Conservation (phyloP, 2,329 filamentous ascomycete genomes). For the Scorias spongiosa region DNA sequence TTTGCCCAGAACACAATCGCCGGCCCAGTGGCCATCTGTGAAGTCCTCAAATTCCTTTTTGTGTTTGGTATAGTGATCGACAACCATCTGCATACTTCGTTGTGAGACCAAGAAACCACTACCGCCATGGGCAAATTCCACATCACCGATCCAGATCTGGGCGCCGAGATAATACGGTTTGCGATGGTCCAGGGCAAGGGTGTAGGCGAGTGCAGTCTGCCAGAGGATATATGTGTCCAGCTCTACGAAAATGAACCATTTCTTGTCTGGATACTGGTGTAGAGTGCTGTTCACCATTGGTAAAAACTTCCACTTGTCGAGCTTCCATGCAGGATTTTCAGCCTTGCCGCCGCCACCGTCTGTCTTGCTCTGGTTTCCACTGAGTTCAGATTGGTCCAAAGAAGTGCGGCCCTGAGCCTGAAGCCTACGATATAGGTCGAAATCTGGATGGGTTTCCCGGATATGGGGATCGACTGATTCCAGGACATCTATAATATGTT, state of each 20-base stretch:
- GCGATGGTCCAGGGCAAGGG: constrained; percentile 29
- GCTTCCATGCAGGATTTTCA: constrained; percentile 28
- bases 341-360: constrained; percentile 4
- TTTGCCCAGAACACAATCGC: constrained; percentile 16
- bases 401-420: constrained; percentile 5
- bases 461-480: constrained; percentile 6
- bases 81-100: constrained; percentile 30
- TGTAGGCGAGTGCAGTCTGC: constrained; percentile 28
- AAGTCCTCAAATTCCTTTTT: constrained; percentile 16
- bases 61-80: constrained; percentile 26
- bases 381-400: constrained; percentile 9
- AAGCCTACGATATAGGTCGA: constrained; percentile 12
- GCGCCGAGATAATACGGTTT: constrained; percentile 32
- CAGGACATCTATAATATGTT: constrained; percentile 16
- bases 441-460: constrained; percentile 7
- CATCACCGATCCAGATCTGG: constrained; percentile 10
- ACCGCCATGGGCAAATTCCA: constrained; percentile 33
- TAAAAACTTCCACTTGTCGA: constrained; percentile 41
- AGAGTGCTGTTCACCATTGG: constrained; percentile 37
- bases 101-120: constrained; percentile 32
- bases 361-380: constrained; percentile 5
- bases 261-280: constrained; percentile 28
- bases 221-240: constrained; percentile 33
- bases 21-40: constrained; percentile 14
- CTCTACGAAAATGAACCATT: constrained; percentile 40